Conservation (phyloP, 2,329 filamentous ascomycete genomes). For the Pestalotiopsis sp. region DNA sequence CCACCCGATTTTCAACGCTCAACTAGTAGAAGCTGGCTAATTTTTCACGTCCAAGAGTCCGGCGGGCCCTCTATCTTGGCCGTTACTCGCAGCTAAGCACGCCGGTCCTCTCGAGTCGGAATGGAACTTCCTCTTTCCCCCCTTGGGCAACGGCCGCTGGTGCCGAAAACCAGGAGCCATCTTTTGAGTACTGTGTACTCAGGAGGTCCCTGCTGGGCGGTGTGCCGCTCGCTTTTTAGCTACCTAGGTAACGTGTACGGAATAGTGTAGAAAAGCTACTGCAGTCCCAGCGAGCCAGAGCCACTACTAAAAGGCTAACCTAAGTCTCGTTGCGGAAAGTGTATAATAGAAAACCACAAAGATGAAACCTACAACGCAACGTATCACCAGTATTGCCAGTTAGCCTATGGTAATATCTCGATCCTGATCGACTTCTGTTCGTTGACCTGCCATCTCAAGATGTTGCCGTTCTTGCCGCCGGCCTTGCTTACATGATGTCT, state of each 20-base stretch:
- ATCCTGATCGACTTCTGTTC: not conserved
- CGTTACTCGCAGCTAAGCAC: slow-evolving; percentile 1
- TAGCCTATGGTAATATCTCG: not conserved
- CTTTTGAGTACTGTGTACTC: not conserved
- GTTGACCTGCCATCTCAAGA: not conserved
- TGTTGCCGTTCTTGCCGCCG: not conserved
- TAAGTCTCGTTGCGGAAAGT: not conserved
- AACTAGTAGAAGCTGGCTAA: not conserved
- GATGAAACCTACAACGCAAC: not conserved
- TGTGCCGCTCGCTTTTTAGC: not conserved
- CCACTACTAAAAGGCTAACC: not conserved
- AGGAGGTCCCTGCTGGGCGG: slow-evolving; percentile 1
- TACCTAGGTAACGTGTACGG: not conserved
- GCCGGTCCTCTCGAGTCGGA: not conserved
- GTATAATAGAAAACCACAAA: not conserved
- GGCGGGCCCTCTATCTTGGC: not conserved
- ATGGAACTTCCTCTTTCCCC: not conserved
- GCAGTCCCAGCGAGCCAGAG: not conserved
- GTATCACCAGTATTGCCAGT: not conserved
- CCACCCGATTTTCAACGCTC: not conserved
- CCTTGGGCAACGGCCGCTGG: slow-evolving; percentile 4
- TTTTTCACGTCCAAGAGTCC: not conserved
- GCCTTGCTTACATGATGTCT: not conserved
- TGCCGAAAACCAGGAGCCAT: not conserved
- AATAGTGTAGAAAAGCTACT: not conserved